These are phyloP conservation scores for Coemansia umbellata DNA, from an alignment of 192 early-diverging fungal species.

Conservation along the genomic window DNA sequence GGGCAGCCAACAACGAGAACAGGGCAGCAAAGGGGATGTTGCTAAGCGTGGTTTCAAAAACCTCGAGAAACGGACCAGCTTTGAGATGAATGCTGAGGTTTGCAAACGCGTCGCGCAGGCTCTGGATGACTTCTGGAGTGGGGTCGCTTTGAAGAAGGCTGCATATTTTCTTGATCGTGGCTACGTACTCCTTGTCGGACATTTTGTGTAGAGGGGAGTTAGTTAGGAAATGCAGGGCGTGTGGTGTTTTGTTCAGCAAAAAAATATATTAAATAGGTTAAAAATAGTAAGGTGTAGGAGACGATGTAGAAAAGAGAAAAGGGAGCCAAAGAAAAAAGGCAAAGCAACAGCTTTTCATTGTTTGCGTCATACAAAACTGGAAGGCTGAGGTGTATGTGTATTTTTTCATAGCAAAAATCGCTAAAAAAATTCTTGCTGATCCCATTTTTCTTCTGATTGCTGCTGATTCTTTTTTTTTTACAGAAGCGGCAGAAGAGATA, in stretches of 20 bases:
- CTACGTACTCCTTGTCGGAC: slow-evolving; percentile 30
- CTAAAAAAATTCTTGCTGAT: too few relatives aligned
- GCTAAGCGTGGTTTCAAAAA: slow-evolving; percentile 45
- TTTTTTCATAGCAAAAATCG: too few relatives aligned
- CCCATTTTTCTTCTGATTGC: too few relatives aligned
- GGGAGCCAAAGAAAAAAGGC: too few relatives aligned
- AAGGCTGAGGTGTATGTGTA: too few relatives aligned
- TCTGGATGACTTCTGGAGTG: slow-evolving; percentile 36
- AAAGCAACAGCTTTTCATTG: too few relatives aligned
- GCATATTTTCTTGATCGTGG: slow-evolving; percentile 46
- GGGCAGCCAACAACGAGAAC: slow-evolving; percentile 45
- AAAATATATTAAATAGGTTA: too few relatives aligned
- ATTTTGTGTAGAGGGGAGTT: slow-evolving; percentile 1
- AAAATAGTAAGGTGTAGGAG: not conserved
- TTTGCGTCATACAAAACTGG: too few relatives aligned
- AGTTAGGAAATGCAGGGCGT: not conserved
- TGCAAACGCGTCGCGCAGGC: slow-evolving; percentile 35
- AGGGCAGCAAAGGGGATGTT: slow-evolving; percentile 42
- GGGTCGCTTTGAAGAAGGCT: slow-evolving; percentile 44
- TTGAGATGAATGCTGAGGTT: slow-evolving; percentile 39
- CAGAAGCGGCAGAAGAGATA: too few relatives aligned
- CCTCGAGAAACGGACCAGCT: slow-evolving; percentile 43
- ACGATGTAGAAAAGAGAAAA: not conserved
- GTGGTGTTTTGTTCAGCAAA: too few relatives aligned
- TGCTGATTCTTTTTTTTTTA: too few relatives aligned